phyloP scores from a whole-genome alignment of 2,329 filamentous ascomycete genomes.

The Thermothelomyces thermophilus region DNA sequence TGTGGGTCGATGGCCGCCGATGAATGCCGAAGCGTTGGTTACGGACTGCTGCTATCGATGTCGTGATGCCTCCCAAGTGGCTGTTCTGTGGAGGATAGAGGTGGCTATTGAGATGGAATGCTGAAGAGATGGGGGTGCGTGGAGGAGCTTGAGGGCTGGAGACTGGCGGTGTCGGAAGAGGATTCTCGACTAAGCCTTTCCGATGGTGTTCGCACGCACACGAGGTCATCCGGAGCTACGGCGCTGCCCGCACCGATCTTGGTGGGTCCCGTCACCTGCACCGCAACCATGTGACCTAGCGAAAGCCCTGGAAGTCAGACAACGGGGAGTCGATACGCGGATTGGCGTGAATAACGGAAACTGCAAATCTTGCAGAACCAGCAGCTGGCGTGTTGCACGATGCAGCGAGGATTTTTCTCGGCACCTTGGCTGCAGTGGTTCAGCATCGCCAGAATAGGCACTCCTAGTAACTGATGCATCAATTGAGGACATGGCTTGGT shows the following conservation, averaged over 20 bases:
- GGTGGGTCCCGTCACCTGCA: constrained; percentile 20
- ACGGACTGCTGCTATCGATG: neutral
- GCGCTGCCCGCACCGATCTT: constrained; percentile 21
- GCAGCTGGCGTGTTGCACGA: constrained; percentile 1
- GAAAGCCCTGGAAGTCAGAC: neutral
- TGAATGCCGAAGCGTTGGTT: neutral
- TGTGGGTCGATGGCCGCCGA: constrained; percentile 8
- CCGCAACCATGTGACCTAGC: constrained; percentile 20
- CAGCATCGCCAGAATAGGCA: neutral
- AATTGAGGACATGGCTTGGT: too few species aligned
- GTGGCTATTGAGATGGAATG: neutral
- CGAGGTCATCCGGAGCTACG: constrained; percentile 9
- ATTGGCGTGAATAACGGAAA: constrained; percentile 11
- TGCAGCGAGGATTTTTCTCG: neutral
- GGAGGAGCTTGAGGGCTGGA: constrained; percentile 6
- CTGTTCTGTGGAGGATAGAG: neutral
- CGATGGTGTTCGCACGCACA: constrained; percentile 1
- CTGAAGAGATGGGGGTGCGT: neutral
- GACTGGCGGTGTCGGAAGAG: constrained; percentile 24
- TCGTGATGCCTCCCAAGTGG: neutral
- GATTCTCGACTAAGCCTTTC: neutral
- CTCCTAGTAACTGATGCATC: too few species aligned
- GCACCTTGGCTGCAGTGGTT: neutral
- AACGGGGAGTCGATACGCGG: neutral
- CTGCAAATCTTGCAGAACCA: constrained; percentile 4